A percentile compares a stretch with the other conserved stretches of the same genome.
These are phyloP conservation scores for Ustilago bromivora DNA, from an alignment of 1,284 basidiomycete genomes.

Conservation along the genomic window DNA sequence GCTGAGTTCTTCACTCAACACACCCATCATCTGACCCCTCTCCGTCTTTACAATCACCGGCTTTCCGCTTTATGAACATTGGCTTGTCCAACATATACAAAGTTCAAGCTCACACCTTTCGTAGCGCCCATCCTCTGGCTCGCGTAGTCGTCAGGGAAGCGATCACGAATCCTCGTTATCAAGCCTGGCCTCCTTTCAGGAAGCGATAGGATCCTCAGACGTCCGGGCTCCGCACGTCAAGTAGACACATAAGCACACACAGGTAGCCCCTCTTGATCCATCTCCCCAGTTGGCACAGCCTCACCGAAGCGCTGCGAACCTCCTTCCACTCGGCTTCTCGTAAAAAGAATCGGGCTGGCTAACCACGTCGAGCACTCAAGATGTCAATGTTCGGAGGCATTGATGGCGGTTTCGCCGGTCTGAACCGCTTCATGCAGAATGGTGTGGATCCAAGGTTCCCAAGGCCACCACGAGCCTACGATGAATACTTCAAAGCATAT, in stretches of 20 bases:
- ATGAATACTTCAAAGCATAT: slow-evolving; percentile 75
- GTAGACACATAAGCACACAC: too few species aligned
- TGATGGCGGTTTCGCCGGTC: slow-evolving; percentile 34
- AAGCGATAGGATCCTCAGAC: too few species aligned
- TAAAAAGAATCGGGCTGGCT: background rate
- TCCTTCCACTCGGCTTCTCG: background rate
- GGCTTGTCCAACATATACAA: background rate
- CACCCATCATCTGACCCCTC: too few species aligned
- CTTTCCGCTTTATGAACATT: background rate
- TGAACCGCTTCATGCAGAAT: slow-evolving; percentile 54
- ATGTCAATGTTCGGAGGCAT: slow-evolving; percentile 48
- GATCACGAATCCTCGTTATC: background rate
- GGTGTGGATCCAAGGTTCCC: slow-evolving; percentile 58
- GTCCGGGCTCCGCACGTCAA: too few species aligned
- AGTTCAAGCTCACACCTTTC: background rate
- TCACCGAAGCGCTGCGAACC: background rate
- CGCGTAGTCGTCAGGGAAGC: background rate
- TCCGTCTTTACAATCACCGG: too few species aligned
- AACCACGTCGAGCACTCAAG: background rate
- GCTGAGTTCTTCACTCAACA: background rate
- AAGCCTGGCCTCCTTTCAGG: too few species aligned
- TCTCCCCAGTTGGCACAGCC: background rate
- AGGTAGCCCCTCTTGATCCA: background rate
- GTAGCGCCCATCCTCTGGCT: background rate
- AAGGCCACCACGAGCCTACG: slow-evolving; percentile 63